Conservation (phyloP, 345 rosid species). For the Noccaea bulbosa region DNA sequence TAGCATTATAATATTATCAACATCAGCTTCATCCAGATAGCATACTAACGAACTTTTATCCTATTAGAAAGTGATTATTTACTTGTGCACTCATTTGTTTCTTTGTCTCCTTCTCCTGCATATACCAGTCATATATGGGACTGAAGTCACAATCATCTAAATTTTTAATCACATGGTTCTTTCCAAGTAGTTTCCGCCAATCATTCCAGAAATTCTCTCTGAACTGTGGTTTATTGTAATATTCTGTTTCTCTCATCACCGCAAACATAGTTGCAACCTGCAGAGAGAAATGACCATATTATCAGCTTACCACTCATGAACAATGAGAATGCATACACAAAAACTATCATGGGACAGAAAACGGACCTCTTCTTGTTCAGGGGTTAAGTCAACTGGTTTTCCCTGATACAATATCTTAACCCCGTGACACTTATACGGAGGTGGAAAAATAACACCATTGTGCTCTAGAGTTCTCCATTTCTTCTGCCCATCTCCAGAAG, state of each 20-base stretch:
- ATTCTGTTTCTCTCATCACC: conserved; percentile 96
- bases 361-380: conserved; percentile 87
- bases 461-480: conserved; percentile 98
- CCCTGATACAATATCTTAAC: conserved; percentile 83
- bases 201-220: conserved; percentile 94
- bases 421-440: conserved; percentile 87
- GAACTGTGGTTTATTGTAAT: conserved; percentile 75
- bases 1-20: conserved; percentile 19
- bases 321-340: conserved; percentile 11
- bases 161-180: conserved; percentile 73
- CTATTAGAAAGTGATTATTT: conserved; percentile 17
- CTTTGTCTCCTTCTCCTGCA: conserved; percentile 79
- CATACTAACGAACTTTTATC: conserved; percentile 5
- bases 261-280: conserved; percentile 97
- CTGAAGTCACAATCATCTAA: conserved; percentile 82
- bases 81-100: conserved; percentile 43
- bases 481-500: conserved; percentile 95
- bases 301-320: conserved; percentile 38
- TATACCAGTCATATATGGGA: conserved; percentile 91
- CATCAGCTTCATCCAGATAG: conserved; percentile 5
- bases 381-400: conserved; percentile 74
- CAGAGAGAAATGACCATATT: conserved; percentile 9
- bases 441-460: conserved; percentile 95
- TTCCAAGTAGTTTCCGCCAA: conserved; percentile 88
- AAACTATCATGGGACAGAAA: conserved; percentile 27